Evolutionary conservation across 192 early-diverging fungal genomes (phyloP), one percentile per base, ranked within the genome.

Genomic region (Linnemannia exigua): DNA sequence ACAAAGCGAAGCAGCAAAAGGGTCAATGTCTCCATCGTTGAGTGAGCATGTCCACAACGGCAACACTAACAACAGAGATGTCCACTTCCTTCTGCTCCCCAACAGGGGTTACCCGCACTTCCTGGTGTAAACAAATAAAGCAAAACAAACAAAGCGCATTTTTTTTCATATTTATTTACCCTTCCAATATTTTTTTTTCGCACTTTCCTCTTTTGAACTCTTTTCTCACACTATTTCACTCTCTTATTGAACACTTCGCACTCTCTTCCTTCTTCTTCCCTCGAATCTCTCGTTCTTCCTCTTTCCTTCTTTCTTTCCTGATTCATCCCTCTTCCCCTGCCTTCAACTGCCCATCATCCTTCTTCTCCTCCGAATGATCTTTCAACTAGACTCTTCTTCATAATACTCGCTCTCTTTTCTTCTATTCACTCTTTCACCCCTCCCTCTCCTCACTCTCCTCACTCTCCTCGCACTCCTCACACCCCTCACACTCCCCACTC

Each of bases 291-390:
- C 67, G 15, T 54, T 51, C 61, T 68, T 28, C 44, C 44, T 71
- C 79, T 51, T 58, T 47, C 41, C 41, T 50, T 66, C 37, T 63
- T 71, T 67, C 33, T 73, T 54, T 28, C 66, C 70, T 46, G 37
- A 44, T 41, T 81, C 61, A 25, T 33, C 7, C 36, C 0, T 17
- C 47, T 9, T 25, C 31, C 31, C 20, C 36, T 28, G 12, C 33
- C 33, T 31, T 31, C 38, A 22, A 25, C 35, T 51, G 17, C 67
- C 75, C 20, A 17, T 63, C 75, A n/a, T 52, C 35, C 33, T 22
- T 28, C n/a, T n/a, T 66, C 17, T 16, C 19, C 22, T 51, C 33
- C 58, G 54, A 75, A 75, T 75, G 74, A 75, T 75, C 74, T 58
- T 70, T 70, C 76, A 63, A 51, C 46, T 51, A 47, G 37, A 70